These are phyloP conservation scores for Taphrina populina DNA, from an alignment of 1,139 yeast genomes.

Conservation along the genomic window DNA sequence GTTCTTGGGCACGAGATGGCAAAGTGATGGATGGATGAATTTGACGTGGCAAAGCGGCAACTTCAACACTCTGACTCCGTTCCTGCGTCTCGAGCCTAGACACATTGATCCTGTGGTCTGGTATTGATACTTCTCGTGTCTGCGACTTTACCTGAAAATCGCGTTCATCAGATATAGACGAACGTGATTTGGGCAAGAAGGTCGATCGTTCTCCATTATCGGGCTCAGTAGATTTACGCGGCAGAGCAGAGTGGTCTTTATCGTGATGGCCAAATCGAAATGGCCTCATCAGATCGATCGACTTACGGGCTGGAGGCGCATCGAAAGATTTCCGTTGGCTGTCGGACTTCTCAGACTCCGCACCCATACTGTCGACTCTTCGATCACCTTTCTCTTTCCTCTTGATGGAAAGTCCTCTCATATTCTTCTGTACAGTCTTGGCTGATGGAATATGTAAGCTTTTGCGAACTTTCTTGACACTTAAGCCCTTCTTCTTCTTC, in stretches of 20 bases:
- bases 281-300: constrained; percentile 29
- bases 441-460: constrained; percentile 30
- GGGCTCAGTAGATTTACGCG: neutral
- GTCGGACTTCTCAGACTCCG: constrained; percentile 1
- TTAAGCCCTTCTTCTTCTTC: constrained; percentile 27
- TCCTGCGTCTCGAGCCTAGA: too few relatives aligned
- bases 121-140: neutral
- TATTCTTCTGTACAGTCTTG: constrained; percentile 26
- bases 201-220: neutral
- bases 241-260: constrained; percentile 5
- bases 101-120: neutral
- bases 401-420: constrained; percentile 29
- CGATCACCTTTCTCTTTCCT: constrained; percentile 16
- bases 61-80: neutral
- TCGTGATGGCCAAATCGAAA: constrained; percentile 25
- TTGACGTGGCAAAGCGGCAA: neutral
- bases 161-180: constrained; percentile 16
- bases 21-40: neutral
- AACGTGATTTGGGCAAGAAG: constrained; percentile 1
- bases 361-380: neutral
- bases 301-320: constrained; percentile 5
- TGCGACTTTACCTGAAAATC: neutral
- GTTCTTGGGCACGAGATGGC: neutral
- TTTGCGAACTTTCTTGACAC: constrained; percentile 27
- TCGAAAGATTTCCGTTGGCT: constrained; percentile 8